Percentiles rank a stretch among this genome's conserved stretches.
These are phyloP conservation scores for Fusarium sulawesiense DNA, from an alignment of 2,329 filamentous ascomycete genomes.

Conservation along the genomic window DNA sequence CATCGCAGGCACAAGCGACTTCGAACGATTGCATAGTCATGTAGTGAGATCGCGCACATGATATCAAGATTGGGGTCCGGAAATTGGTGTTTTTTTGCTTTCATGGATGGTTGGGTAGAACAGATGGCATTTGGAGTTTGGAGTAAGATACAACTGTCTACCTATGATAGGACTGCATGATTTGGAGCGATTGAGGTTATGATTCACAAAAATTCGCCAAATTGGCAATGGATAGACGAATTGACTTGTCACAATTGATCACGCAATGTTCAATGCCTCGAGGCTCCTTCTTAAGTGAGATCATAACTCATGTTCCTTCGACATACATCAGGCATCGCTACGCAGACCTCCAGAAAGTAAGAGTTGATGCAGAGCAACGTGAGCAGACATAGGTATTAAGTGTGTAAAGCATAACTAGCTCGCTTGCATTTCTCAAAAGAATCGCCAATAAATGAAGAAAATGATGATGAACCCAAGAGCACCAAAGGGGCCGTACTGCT, in stretches of 20 bases:
- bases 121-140: slow-evolving; percentile 40
- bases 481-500: slow-evolving; percentile 95
- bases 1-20: slow-evolving; percentile 50
- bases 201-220: slow-evolving; percentile 34
- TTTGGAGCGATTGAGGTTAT: slow-evolving; percentile 22
- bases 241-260: slow-evolving; percentile 33
- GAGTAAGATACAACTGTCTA: slow-evolving; percentile 28
- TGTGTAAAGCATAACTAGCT: slow-evolving; percentile 24
- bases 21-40: slow-evolving; percentile 59
- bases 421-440: slow-evolving; percentile 71
- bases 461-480: slow-evolving; percentile 84
- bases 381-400: slow-evolving; percentile 23
- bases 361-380: not conserved
- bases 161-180: slow-evolving; percentile 13
- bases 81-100: slow-evolving; percentile 11
- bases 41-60: slow-evolving; percentile 47
- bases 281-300: not conserved
- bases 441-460: slow-evolving; percentile 90
- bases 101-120: slow-evolving; percentile 27
- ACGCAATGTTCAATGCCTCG: slow-evolving; percentile 37
- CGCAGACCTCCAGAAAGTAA: not conserved
- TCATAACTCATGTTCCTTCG: not conserved
- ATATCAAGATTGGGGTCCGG: not conserved
- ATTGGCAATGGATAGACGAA: slow-evolving; percentile 22
- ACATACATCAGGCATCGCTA: not conserved